Conservation (phyloP, 768 basidiomycete genomes). For the Lentinula sp. region DNA sequence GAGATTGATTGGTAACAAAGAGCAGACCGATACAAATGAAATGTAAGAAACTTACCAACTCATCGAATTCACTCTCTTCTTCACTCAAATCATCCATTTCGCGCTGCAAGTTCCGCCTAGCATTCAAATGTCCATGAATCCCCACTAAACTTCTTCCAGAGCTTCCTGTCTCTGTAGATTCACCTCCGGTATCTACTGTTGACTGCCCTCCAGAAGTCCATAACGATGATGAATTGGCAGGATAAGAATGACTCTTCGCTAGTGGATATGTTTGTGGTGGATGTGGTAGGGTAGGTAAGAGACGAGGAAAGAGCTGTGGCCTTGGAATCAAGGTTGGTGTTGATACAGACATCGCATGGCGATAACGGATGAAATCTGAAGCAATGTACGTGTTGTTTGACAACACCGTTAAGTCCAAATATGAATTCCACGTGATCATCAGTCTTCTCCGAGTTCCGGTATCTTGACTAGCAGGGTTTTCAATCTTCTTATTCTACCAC, state of each 20-base stretch:
- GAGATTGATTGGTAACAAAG: neutral
- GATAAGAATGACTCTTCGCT: conserved; percentile 35
- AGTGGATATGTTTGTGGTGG: conserved; percentile 60
- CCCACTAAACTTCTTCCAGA: conserved; percentile 23
- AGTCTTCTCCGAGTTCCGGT: neutral
- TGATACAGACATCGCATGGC: conserved; percentile 23
- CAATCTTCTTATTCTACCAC: neutral
- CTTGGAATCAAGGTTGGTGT: conserved; percentile 73
- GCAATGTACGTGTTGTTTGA: neutral
- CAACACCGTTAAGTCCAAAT: neutral
- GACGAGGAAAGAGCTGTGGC: conserved; percentile 52
- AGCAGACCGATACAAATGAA: neutral
- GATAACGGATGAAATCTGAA: neutral
- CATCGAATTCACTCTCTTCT: conserved; percentile 79
- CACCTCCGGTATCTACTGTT: neutral
- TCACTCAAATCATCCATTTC: conserved; percentile 85
- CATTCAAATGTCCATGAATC: conserved; percentile 51
- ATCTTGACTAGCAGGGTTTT: no score
- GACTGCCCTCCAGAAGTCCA: neutral
- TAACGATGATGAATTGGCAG: conserved; percentile 13
- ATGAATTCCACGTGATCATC: neutral
- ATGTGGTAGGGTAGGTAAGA: conserved; percentile 42
- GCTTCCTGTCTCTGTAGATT: neutral
- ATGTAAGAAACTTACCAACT: conserved; percentile 40
- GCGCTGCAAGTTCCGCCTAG: conserved; percentile 59